Percentiles rank a stretch among this genome's conserved stretches.
phyloP scores from a whole-genome alignment of 805 yeast genomes.

The Starmerella stellata region DNA sequence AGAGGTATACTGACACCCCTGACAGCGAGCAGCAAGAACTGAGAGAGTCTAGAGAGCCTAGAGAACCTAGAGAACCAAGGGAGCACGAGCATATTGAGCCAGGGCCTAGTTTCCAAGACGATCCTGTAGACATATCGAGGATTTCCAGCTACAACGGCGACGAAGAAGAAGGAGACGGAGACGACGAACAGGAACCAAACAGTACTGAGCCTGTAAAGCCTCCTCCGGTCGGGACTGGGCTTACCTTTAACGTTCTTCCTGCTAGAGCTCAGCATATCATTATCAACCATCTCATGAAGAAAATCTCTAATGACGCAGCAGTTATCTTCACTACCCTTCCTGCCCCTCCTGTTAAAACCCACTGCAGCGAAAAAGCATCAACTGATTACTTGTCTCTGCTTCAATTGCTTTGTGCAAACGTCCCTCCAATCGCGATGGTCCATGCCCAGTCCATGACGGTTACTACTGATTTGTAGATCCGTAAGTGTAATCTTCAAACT shows the following conservation, averaged over 20 bases:
- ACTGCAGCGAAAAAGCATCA: constrained; percentile 47
- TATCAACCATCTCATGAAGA: constrained; percentile 66
- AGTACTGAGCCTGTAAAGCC: too few species aligned
- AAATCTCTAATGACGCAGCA: constrained; percentile 43
- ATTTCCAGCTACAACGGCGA: neutral
- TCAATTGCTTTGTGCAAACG: constrained; percentile 59
- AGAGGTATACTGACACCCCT: neutral
- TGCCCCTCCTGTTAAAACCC: constrained; percentile 70
- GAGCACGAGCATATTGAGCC: neutral
- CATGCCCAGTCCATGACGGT: constrained; percentile 93
- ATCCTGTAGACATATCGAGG: constrained; percentile 15
- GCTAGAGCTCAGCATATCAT: constrained; percentile 81
- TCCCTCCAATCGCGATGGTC: constrained; percentile 68
- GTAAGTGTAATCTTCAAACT: too few species aligned
- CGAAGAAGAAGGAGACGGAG: too few species aligned
- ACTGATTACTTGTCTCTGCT: constrained; percentile 57
- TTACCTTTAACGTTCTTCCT: constrained; percentile 68
- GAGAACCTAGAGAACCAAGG: too few species aligned
- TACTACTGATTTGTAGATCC: constrained; percentile 61
- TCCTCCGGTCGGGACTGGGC: too few species aligned
- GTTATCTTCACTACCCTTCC: constrained; percentile 81
- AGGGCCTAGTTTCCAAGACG: constrained; percentile 12
- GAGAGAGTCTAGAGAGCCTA: too few species aligned
- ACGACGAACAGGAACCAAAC: too few species aligned
- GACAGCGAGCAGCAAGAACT: too few species aligned